These are phyloP conservation scores for Eutrema yunnanense DNA, from an alignment of 345 rosid species.

Conservation along the genomic window DNA sequence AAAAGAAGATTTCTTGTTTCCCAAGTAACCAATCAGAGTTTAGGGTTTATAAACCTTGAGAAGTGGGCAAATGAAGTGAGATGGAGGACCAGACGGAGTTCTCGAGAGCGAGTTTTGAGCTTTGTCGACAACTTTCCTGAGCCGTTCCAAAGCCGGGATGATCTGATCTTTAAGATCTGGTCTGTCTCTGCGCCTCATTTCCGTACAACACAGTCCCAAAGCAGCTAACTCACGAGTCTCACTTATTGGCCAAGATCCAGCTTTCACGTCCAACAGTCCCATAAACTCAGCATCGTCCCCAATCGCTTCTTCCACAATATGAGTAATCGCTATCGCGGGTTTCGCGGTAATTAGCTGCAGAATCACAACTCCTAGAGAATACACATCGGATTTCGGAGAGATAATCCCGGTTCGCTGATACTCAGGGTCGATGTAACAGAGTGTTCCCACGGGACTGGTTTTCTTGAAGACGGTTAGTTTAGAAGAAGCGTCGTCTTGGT, in stretches of 20 bases:
- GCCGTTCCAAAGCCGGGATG: constrained; percentile 66
- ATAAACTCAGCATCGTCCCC: constrained; percentile 36
- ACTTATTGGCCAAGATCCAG: constrained; percentile 71
- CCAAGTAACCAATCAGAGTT: background rate
- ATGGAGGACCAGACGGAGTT: constrained; percentile 37
- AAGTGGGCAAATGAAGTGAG: constrained; percentile 79
- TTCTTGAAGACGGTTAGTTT: constrained; percentile 38
- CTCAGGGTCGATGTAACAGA: constrained; percentile 89
- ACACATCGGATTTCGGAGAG: constrained; percentile 72
- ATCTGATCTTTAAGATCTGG: constrained; percentile 64
- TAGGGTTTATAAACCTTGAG: constrained; percentile 42
- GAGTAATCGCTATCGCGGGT: constrained; percentile 66
- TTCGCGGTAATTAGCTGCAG: constrained; percentile 75
- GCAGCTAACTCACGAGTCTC: constrained; percentile 67
- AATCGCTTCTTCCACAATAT: constrained; percentile 60
- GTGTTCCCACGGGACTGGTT: constrained; percentile 78
- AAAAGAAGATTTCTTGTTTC: background rate
- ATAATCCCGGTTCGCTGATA: constrained; percentile 75
- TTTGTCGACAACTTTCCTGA: constrained; percentile 41
- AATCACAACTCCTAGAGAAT: constrained; percentile 76
- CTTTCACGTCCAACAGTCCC: constrained; percentile 52
- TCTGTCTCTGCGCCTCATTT: constrained; percentile 69
- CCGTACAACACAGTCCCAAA: constrained; percentile 70
- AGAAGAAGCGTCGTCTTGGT: constrained; percentile 39
- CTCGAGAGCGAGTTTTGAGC: constrained; percentile 31